Conservation (phyloP, 2,329 filamentous ascomycete species). For the Alternaria ethzedia region DNA sequence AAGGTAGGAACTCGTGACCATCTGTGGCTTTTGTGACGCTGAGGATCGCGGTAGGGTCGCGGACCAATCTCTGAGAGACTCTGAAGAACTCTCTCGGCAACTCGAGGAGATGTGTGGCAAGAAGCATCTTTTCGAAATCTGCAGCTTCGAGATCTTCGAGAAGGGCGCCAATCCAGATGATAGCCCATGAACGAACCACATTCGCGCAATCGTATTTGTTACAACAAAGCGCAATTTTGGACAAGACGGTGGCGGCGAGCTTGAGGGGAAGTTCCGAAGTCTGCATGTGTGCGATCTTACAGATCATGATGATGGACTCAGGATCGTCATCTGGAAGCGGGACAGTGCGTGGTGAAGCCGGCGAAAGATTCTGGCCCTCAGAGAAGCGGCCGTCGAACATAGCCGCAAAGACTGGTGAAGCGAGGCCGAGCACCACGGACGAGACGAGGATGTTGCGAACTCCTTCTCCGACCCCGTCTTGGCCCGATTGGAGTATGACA, state of each 20-base stretch:
- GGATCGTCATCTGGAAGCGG: conserved; percentile 19
- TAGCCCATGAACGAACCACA: conserved; percentile 17
- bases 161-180: conserved; percentile 7
- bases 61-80: background rate
- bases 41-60: background rate
- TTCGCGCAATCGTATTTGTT: conserved; percentile 34
- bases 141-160: background rate
- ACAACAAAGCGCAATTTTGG: conserved; percentile 25
- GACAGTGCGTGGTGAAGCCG: background rate
- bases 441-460: no score
- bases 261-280: conserved; percentile 9
- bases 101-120: conserved; percentile 15
- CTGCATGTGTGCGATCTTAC: conserved; percentile 8
- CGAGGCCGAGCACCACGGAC: no score
- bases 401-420: no score
- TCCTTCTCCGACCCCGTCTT: no score
- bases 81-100: conserved; percentile 9
- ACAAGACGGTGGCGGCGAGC: conserved; percentile 8
- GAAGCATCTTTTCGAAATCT: background rate
- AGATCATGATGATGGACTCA: background rate
- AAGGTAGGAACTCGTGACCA: background rate
- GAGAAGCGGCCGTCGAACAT: no score
- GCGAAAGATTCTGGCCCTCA: background rate
- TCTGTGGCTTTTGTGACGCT: background rate
- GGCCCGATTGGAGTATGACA: no score